Evolutionary conservation across 495 filamentous ascomycete species (phyloP), one percentile per base, ranked within the genome.

Genomic region (Penicillium salamii): DNA sequence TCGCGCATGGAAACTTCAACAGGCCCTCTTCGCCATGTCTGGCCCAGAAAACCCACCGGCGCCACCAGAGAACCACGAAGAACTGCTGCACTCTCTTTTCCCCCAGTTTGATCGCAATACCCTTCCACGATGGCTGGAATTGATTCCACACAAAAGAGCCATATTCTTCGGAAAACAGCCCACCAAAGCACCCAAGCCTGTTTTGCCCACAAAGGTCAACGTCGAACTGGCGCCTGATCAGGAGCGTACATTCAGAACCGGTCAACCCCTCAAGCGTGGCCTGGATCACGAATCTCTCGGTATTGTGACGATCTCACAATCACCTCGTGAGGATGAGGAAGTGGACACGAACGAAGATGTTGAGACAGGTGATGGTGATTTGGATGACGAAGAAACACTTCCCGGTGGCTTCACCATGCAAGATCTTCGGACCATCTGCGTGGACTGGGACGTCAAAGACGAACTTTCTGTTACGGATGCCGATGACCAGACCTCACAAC

Each of bases 171-270:
- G 81, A 23, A 89, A 89, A 63, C 75, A 79, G 34, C 87, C 87
- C 2, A 23, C 74, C 1, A 92, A 89, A 63, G 76, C 80, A 9
- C 90, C 95, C 15, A 96, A 88, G 60, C 78, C 86, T 1, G 74
- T 96, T 14, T 74, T 90, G 12, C 89, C 90, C 0, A 90, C 86
- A 11, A 99, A 97, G 66, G 75, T 95, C 39, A 88, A 83, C 49
- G 69, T 97, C 5, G 93, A 97, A 49, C 68, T 97, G 9, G 82
- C 84, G 3, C 75, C 77, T 38, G 93, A 97, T 58, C 85, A 93
- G 55, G 85, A 91, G 53, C 85, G 87, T 50, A 68, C 76, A 8
- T 98, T 98, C 64, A 82, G 78, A 32, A 79, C 91, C 1, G 81
- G 79, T 1, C 73, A 80, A 17, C 67, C 74, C 0, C 67, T 68